Percentiles rank a stretch among this genome's conserved stretches.
phyloP scores from a whole-genome alignment of 371 early-diverging fungal genomes.

The Mucor circinelloides region DNA sequence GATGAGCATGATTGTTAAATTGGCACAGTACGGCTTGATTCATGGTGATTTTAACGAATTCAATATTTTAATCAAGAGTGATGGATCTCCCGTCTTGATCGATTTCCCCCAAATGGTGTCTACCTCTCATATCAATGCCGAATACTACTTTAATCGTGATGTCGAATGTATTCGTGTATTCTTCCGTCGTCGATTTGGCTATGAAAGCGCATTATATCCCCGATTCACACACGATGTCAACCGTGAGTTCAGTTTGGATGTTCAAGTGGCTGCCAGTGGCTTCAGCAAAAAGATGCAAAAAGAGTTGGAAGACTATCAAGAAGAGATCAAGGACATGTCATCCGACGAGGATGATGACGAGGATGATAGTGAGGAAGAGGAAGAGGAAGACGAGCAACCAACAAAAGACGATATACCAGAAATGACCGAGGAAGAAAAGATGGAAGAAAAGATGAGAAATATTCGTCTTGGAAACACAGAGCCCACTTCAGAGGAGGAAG shows the following conservation, averaged over 20 bases:
- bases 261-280: constrained; percentile 94
- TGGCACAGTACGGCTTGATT: constrained; percentile 96
- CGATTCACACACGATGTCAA: constrained; percentile 83
- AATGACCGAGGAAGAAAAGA: constrained; percentile 34
- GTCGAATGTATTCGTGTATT: constrained; percentile 96
- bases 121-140: constrained; percentile 92
- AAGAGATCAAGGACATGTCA: constrained; percentile 49
- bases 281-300: constrained; percentile 90
- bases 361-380: constrained; percentile 31
- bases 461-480: constrained; percentile 48
- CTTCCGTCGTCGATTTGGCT: constrained; percentile 88
- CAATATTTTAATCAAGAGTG: constrained; percentile 92
- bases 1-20: constrained; percentile 93
- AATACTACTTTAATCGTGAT: constrained; percentile 98
- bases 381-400: constrained; percentile 24
- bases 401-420: constrained; percentile 32
- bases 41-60: constrained; percentile 99
- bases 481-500: constrained; percentile 31
- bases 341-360: constrained; percentile 38
- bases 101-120: constrained; percentile 99
- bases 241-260: constrained; percentile 89
- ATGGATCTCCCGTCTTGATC: constrained; percentile 88
- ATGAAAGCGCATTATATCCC: constrained; percentile 90
- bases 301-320: constrained; percentile 76
- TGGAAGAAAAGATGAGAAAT: constrained; percentile 29